Base-by-base conservation (phyloP, 768 basidiomycete genomes). In the Suillus spraguei region DNA sequence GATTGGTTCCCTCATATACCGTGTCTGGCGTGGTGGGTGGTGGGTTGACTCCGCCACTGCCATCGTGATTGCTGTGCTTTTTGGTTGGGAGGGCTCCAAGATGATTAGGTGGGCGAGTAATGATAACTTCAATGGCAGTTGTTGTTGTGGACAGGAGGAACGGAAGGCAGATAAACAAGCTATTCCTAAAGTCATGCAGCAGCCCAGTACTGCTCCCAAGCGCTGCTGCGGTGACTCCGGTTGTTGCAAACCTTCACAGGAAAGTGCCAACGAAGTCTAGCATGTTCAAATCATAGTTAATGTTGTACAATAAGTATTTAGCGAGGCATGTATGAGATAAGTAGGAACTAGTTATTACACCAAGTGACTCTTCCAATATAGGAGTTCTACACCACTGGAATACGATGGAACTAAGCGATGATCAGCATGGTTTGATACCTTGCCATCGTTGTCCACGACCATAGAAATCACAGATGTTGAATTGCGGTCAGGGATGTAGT, bases 1-100 rank as follows among this genome's bases (percentile, higher is more conserved):
- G 61, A 46, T 78, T 2, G 82, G 82, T 2, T 75, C 76, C 5
- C 61, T 81, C 55, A 72, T 82, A 35, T 81, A 71, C 50, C 68
- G 75, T 8, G 65, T 77, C 5, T 81, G 82, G 82, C 63, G 68
- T 7, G 76, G 79, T n/a, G 82, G 81, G 0, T 82, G 82, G 82
- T 83, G 82, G 82, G 69, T 81, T 14, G 82, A 83, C 61, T 68
- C 78, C 22, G 77, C 76, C n/a, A 82, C 82, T 13, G 73, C 80
- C 1, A 73, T 83, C 32, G 60, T 76, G 13, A 71, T 83, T 38
- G 76, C 74, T 3, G 4, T 80, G 9, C 66, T 82, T 53, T 83
- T 83, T 60, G 79, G 75, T 11, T 79, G 80, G 78, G 82, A 83
- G 55, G 82, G 81, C 1, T 17, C 70, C 46, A 81, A 82, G 65